A percentile compares a stretch with the other conserved stretches of the same genome.
phyloP scores from a whole-genome alignment of 202 grass and related monocot genomes.

The Sporobolus alterniflorus region DNA sequence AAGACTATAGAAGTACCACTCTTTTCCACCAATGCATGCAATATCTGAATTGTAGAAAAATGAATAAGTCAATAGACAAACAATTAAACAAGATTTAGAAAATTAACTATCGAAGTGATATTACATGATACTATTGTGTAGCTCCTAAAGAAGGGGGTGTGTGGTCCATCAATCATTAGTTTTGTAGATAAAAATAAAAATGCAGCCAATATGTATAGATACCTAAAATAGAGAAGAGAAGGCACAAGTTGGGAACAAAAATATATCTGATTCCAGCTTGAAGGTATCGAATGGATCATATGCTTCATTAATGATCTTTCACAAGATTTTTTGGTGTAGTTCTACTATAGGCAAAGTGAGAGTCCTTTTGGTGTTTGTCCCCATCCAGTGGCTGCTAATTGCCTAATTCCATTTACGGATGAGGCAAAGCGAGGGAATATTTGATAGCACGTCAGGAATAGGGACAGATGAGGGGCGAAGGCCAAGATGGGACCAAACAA shows the following conservation, averaged over 20 bases:
- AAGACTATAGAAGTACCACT: slow-evolving; percentile 89
- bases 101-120: background rate
- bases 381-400: slow-evolving; percentile 52
- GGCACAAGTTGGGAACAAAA: background rate
- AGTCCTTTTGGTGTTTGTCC: slow-evolving; percentile 60
- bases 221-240: background rate
- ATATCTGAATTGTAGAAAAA: slow-evolving; percentile 41
- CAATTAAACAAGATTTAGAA: background rate
- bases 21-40: slow-evolving; percentile 80
- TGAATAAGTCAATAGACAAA: background rate
- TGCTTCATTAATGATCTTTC: slow-evolving; percentile 14
- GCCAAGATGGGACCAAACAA: slow-evolving; percentile 65
- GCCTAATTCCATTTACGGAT: slow-evolving; percentile 59
- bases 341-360: slow-evolving; percentile 55
- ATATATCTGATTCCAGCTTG: background rate
- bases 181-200: background rate
- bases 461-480: slow-evolving; percentile 40
- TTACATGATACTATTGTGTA: background rate
- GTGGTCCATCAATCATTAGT: background rate
- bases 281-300: background rate
- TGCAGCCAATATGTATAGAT: background rate
- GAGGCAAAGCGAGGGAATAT: slow-evolving; percentile 68
- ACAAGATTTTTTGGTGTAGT: slow-evolving; percentile 32
- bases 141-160: background rate
- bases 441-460: slow-evolving; percentile 53